phyloP scores from a whole-genome alignment of 2,329 filamentous ascomycete species.

The Fusarium tupiense region DNA sequence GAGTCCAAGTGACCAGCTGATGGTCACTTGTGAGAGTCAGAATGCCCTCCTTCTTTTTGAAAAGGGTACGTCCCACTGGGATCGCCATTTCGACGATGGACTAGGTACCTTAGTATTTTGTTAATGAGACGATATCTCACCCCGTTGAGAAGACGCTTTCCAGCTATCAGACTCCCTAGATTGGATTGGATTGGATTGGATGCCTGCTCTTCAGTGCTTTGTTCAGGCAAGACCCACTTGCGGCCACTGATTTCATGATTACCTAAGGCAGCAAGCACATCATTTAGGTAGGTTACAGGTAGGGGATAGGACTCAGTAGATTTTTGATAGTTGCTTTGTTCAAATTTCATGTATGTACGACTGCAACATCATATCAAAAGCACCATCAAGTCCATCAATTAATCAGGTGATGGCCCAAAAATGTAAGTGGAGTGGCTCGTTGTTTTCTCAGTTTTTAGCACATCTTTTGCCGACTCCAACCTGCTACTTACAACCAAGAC shows the following conservation, averaged over 20 bases:
- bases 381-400: neutral
- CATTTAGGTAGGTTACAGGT: no score
- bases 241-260: constrained; percentile 14
- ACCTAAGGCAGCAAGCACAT: constrained; percentile 1
- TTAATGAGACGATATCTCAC: neutral
- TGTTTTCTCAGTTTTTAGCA: constrained; percentile 5
- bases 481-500: neutral
- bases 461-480: constrained; percentile 18
- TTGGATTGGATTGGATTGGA: neutral
- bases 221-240: constrained; percentile 16
- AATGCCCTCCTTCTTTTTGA: constrained; percentile 96
- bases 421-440: constrained; percentile 9
- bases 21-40: constrained; percentile 79
- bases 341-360: neutral
- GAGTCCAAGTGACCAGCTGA: constrained; percentile 83
- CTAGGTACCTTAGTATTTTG: neutral
- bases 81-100: constrained; percentile 58
- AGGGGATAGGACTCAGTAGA: neutral
- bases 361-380: neutral
- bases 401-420: neutral
- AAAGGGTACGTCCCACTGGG: constrained; percentile 75
- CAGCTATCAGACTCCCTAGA: neutral
- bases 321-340: neutral
- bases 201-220: neutral
- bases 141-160: neutral